phyloP scores from a whole-genome alignment of 139 green algal species.

The Chlorella sorokiniana region DNA sequence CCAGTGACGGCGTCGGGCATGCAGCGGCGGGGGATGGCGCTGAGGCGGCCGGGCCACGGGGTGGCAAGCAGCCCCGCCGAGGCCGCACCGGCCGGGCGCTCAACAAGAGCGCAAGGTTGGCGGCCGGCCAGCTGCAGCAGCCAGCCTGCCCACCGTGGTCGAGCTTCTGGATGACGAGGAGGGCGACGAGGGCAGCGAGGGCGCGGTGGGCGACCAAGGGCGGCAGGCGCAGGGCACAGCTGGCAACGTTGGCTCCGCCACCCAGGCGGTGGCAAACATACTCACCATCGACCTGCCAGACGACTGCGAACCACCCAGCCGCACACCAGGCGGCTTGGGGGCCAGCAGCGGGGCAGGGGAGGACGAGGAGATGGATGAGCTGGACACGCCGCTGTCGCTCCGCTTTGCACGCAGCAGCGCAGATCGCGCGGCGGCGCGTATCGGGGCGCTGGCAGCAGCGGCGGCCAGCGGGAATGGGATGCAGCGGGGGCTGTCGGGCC shows the following conservation, averaged over 20 bases:
- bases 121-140: background rate
- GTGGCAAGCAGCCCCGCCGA: background rate
- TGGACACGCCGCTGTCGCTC: conserved; percentile 42
- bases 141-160: background rate
- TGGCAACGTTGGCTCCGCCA: background rate
- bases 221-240: background rate
- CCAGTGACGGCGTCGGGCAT: background rate
- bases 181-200: background rate
- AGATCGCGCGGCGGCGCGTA: background rate
- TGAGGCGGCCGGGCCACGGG: background rate
- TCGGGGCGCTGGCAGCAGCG: conserved; percentile 2
- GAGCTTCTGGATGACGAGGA: conserved; percentile 14
- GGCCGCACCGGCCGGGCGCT: background rate
- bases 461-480: background rate
- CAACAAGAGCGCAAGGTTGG: background rate
- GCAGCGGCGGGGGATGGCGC: no score
- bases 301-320: background rate
- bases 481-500: background rate
- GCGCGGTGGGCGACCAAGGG: background rate
- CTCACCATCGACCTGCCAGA: conserved; percentile 27
- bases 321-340: background rate
- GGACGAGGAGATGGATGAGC: conserved; percentile 23
- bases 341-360: background rate
- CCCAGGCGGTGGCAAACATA: conserved; percentile 40
- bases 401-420: conserved; percentile 6